Evolutionary conservation across 2,329 filamentous ascomycete species (phyloP), one percentile per base, ranked within the genome.

Genomic region (Exophiala sp.): DNA sequence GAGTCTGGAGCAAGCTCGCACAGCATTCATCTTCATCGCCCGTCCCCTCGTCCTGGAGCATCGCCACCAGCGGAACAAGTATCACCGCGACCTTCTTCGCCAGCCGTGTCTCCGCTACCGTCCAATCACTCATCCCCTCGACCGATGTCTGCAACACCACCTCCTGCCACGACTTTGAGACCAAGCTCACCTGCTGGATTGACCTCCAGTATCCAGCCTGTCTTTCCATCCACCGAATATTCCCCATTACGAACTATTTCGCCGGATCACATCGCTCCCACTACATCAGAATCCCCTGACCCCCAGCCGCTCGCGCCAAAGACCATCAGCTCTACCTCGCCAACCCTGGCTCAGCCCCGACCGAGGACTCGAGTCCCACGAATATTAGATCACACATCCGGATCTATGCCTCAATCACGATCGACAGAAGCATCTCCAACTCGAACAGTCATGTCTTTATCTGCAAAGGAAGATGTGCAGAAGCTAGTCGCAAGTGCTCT

Each of bases 401-500:
- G 34, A 33, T 78, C 80, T 11, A 77, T 47, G 77, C 34, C 75
- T 74, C 48, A 76, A 77, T 36, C 72, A 72, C 40, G 72, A 72
- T 54, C 83, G 5, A 64, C 79, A 41, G 85, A 91, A 41, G 76
- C 78, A 1, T 91, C 88, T n/a, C 87, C 88, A 6, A 80, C 78
- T 2, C 83, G 87, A 33, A 68, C 77, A 6, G 74, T 74, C 5
- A 81, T 96, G 64, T 87, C 91, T 0, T 83, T 90, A 20, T 86
- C 89, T 59, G 87, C 89, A 59, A 99, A 99, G 70, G 85, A 89
- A 62, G 90, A 85, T 66, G 87, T 99, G 60, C 92, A 91, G 68
- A 86, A 85, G 63, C 90, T 97, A 72, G 94, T 97, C 63, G 88
- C 89, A 60, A 77, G 80, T 39, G 89, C 88, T 5, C 76, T 99